A percentile compares a stretch with the other conserved stretches of the same genome.
Evolutionary conservation across 2,329 filamentous ascomycete genomes (phyloP).

Genomic region (Polychaeton citri): DNA sequence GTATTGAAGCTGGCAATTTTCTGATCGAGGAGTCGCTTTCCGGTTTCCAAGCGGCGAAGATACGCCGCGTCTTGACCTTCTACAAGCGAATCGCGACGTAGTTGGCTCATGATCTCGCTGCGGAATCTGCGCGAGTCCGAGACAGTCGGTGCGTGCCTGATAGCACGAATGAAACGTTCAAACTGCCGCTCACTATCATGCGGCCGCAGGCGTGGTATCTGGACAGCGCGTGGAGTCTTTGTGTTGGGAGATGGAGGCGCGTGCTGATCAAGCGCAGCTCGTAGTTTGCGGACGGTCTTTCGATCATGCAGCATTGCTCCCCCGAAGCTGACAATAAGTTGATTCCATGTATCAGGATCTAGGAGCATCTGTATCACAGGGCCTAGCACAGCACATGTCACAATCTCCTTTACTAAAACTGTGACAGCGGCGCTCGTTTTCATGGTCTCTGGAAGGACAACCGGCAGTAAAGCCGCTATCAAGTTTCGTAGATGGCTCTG

Average conservation of each 20-base stretch:
- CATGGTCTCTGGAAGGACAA: constrained; percentile 59
- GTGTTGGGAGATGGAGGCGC: constrained; percentile 64
- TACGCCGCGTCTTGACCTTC: constrained; percentile 77
- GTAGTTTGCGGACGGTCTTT: constrained; percentile 82
- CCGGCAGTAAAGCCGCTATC: constrained; percentile 58
- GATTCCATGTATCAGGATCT: constrained; percentile 96
- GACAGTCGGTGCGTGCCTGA: constrained; percentile 76
- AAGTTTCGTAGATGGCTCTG: constrained; percentile 76
- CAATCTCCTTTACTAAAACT: constrained; percentile 72
- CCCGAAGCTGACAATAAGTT: constrained; percentile 76
- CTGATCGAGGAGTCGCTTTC: constrained; percentile 79
- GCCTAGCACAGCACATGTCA: constrained; percentile 80
- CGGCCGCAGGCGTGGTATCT: constrained; percentile 66
- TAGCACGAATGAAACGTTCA: constrained; percentile 82
- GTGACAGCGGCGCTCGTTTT: constrained; percentile 69
- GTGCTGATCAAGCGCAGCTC: constrained; percentile 87
- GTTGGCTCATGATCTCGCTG: constrained; percentile 81
- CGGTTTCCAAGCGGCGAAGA: constrained; percentile 78
- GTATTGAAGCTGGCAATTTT: constrained; percentile 70
- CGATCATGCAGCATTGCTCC: constrained; percentile 73
- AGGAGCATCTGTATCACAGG: constrained; percentile 68
- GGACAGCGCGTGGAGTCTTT: constrained; percentile 38
- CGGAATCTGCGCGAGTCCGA: constrained; percentile 87
- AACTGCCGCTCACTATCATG: constrained; percentile 85
- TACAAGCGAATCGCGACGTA: constrained; percentile 69